Base-by-base conservation (phyloP, 331 rosid species). In the Rosa hybrid region DNA sequence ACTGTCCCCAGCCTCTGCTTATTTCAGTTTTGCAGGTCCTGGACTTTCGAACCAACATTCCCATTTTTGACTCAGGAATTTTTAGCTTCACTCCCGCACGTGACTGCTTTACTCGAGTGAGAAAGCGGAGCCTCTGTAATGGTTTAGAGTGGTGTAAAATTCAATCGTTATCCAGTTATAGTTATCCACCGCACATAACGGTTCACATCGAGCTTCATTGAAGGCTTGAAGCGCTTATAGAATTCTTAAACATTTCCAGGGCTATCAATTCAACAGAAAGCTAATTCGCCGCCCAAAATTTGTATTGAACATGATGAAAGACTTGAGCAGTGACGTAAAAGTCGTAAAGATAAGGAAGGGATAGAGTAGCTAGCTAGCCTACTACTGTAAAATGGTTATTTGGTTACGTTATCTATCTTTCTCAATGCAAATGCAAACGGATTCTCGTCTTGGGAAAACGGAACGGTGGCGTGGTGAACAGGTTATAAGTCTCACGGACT, bases 21-120 rank as follows among this genome's bases (percentile, higher is more conserved):
- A 80, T 83, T 27, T 17, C 86, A 83, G 82, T 65, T 75, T 80
- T 75, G n/a, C 46, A 78, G 82, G 54, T 39, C 53, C 86, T 86
- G 87, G 74, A 83, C 83, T 79, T 82, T 83, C 77, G 87, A 75
- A 80, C 85, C 86, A 84, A 88, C 90, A 87, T 92, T 87, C 97
- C 81, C 84, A 80, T 84, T 87, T 72, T 67, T 12, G 20, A 12
- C 75, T 77, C 46, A 27, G 11, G n/a, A 76, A 49, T 65, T 71
- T 65, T 71, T 39, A 17, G 50, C 25, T 39, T 20, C 72, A 17
- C 72, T 48, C 39, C n/a, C 39, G 38, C 80, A 49, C 64, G 76
- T 68, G 27, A 68, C 49, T 68, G 4, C 25, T 67, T 67, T 25
- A 16, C 48, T 8, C 46, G 1, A 18, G 27, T 20, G 11, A 44